Conservation (phyloP, 192 early-diverging fungal species). For the Diversispora epigaea region DNA sequence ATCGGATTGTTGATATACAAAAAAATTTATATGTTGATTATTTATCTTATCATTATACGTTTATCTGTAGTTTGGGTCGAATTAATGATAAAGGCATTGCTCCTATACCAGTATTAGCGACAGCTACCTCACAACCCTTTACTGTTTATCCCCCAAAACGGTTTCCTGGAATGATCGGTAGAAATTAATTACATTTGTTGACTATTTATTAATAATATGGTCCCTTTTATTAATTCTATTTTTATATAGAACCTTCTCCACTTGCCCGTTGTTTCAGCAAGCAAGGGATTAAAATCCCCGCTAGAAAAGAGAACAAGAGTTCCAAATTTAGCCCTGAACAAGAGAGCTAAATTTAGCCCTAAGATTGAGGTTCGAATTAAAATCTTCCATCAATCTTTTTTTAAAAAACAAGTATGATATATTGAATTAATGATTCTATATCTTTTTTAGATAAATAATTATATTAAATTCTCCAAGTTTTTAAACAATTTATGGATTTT, state of each 20-base stretch:
- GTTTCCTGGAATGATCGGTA: slow-evolving; percentile 46
- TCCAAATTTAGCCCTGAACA: too few species aligned
- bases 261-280: neutral
- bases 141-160: slow-evolving; percentile 39
- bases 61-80: neutral
- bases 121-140: slow-evolving; percentile 33
- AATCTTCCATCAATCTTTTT: too few species aligned
- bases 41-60: neutral
- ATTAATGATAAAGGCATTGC: too few species aligned
- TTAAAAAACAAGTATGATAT: too few species aligned
- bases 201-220: neutral
- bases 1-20: neutral
- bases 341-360: too few species aligned
- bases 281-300: neutral
- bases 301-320: neutral
- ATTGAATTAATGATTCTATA: too few species aligned
- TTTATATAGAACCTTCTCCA: neutral
- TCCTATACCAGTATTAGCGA: neutral
- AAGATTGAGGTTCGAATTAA: too few species aligned
- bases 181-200: neutral
- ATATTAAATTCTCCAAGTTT: too few species aligned
- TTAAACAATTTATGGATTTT: too few species aligned
- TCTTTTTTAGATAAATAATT: too few species aligned
- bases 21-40: neutral
- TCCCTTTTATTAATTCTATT: neutral